Evolutionary conservation across 129 eudicot genomes (phyloP), one percentile per base, ranked within the genome.

Genomic region (Flaveria bidentis): DNA sequence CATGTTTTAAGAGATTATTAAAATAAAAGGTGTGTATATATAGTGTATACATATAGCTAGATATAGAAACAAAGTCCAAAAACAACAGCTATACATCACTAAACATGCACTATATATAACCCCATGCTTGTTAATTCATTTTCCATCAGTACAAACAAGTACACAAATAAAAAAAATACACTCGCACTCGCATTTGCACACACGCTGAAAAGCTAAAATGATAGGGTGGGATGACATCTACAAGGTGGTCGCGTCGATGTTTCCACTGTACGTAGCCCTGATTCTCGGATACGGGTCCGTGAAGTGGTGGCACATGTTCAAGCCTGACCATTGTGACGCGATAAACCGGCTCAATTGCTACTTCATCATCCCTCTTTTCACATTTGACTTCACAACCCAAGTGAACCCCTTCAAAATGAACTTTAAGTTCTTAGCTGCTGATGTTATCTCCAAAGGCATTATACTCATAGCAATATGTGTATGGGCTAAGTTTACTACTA

Each of bases 221-320:
- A 83, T 90, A 26, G 84, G 81, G 46, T 79, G 82, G 82, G 86
- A 64, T 15, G 96, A 87, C 46, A 73, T 90, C 3, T 89, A 87
- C 74, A 85, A 83, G 71, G 87, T 90, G 9, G 76, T 84, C 33
- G 72, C 50, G 7, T 85, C 96, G n/a, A 83, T 89, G 90, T 76
- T 76, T 45, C 96, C 96, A 4, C 90, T 90, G 4, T 90, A 87
- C 33, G 78, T 79, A 4, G 85, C 96, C 6, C 63, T 90, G 2
- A 11, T 57, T 1, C 50, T 90, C 33, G 96, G 96, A 0, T 90
- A 87, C 9, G 84, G 82, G 5, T 87, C 92, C 0, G 88, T 90
- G 17, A 87, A 76, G 26, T 87, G 92, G 92, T 90, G 96, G 90
- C 81, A 62, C 12, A 83, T 87, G 84, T 85, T 90, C 84, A 85